Evolutionary conservation across 1,284 basidiomycete species (phyloP).

Genomic region (Tylopilus orsonianus): DNA sequence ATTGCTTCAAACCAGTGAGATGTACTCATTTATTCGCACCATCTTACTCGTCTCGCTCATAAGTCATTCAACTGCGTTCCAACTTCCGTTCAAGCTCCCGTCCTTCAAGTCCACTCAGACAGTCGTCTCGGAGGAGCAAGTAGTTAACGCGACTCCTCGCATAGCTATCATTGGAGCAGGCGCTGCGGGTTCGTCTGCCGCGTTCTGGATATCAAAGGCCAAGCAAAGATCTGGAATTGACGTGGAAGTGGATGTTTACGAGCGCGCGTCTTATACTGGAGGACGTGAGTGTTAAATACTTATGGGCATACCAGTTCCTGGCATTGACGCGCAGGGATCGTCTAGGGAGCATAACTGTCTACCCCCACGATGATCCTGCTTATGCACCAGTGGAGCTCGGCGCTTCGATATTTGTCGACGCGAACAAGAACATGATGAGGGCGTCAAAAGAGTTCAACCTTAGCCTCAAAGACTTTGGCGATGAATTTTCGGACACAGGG

Average conservation of each 20-base stretch:
- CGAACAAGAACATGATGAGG: conserved; percentile 82
- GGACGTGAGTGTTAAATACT: conserved; percentile 63
- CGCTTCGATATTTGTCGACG: conserved; percentile 83
- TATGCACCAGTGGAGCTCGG: conserved; percentile 78
- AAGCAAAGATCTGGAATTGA: conserved; percentile 64
- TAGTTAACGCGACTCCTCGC: conserved; percentile 34
- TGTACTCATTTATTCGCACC: conserved; percentile 17
- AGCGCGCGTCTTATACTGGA: conserved; percentile 73
- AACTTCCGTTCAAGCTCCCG: conserved; percentile 57
- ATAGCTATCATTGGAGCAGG: conserved; percentile 89
- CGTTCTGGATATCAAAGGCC: conserved; percentile 83
- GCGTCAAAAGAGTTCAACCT: conserved; percentile 82
- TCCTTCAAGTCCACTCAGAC: conserved; percentile 38
- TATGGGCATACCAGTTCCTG: neutral
- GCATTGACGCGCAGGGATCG: conserved; percentile 7
- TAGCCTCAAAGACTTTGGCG: conserved; percentile 52
- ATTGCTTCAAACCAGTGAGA: conserved; percentile 10
- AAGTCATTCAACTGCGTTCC: conserved; percentile 45
- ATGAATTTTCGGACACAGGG: conserved; percentile 53
- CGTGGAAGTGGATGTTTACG: conserved; percentile 82
- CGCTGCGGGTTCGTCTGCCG: conserved; percentile 81
- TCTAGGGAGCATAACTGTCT: conserved; percentile 72
- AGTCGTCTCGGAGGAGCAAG: conserved; percentile 23
- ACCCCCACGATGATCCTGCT: conserved; percentile 70
- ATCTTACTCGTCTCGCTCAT: conserved; percentile 34